Base-by-base conservation (phyloP, 2,329 filamentous ascomycete genomes). In the Aureobasidium mangrovei region DNA sequence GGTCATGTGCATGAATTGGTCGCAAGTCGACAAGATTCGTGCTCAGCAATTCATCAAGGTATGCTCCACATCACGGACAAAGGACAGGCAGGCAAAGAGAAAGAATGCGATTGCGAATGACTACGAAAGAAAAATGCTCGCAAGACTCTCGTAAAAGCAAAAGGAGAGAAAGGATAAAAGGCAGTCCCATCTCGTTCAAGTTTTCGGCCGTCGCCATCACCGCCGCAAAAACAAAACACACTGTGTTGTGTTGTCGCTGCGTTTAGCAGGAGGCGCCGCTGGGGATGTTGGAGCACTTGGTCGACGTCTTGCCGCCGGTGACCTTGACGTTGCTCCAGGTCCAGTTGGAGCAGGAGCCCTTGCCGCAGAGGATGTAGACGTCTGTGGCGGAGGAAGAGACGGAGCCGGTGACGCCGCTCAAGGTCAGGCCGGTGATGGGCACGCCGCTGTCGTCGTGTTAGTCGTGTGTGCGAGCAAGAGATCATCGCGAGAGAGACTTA, bases 261-360 rank as follows among this genome's bases (percentile, higher is more conserved):
- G 29, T 53, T 12, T 44, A 53, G 49, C 49, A 53, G 9, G 49
- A 29, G 9, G 49, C 49, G 18, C 40, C 32, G 10, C 47, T 51
- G 12, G 73, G 73, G 32, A 73, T 62, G 58, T 73, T 72, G 58
- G 63, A 42, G 60, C 74, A 77, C 9, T 61, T 60, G 40, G 60
- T 62, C 64, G 68, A 71, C 8, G 61, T 71, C 62, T 75, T 72
- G 47, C 79, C 79, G 33, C 79, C 79, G 18, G 75, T 77, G 36
- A 81, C 68, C 39, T 58, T 63, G 56, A 77, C 72, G 42, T 66
- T 70, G 7, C 63, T 69, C 76, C 77, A 81, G 10, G 71, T 76
- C 76, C 78, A 83, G 66, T 73, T 69, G 4, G 68, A 71, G 66
- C 77, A 79, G 53, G 70, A 69, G 8, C 73, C 79, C 38, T 41